Evolutionary conservation across 805 yeast genomes (phyloP), one percentile per base, ranked within the genome.

Genomic region (Cyberlindnera saturnus): DNA sequence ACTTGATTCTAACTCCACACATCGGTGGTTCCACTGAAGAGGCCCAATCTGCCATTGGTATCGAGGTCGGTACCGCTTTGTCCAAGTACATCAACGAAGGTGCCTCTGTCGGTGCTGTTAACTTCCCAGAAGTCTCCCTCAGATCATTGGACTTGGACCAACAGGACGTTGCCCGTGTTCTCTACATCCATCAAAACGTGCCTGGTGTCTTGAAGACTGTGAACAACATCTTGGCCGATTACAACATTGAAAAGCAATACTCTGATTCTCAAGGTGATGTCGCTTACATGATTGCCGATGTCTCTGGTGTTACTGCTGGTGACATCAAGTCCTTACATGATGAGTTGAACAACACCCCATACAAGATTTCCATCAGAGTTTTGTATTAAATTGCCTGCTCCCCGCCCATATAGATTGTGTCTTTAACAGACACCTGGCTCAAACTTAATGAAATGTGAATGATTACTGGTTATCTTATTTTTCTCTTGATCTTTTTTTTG

Each of bases 1-100:
- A 93, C 69, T 80, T 91, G 49, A 89, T 93, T 52, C 75, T 93
- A 60, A 83, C 98, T 43, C 99, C 99, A 30, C 99, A 93, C 64
- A 93, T 93, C 56, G 99, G 99, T 70, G 99, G 99, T 54, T 89
- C 97, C 40, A 93, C 99, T 38, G 98, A 91, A 69, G 99, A 93
- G 74, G 99, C 99, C 32, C 99, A 93, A 75, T 77, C 86, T 44
- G 96, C 98, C 34, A 93, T 93, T 61, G 99, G 99, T 70, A 73
- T 91, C 48, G 99, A 93, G 72, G 99, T 93, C 48, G 87, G 83
- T 47, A 74, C 84, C 37, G 81, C 96, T 33, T 75, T 93, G 59
- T 74, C 90, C 52, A 87, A 86, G 63, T 93, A 89, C 73, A 85
- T 93, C 65, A 91, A 90, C 69, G 98, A 91, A 74, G 99, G 99